Base-by-base conservation (phyloP, 1,139 yeast genomes). In the Geotrichum siamense region DNA sequence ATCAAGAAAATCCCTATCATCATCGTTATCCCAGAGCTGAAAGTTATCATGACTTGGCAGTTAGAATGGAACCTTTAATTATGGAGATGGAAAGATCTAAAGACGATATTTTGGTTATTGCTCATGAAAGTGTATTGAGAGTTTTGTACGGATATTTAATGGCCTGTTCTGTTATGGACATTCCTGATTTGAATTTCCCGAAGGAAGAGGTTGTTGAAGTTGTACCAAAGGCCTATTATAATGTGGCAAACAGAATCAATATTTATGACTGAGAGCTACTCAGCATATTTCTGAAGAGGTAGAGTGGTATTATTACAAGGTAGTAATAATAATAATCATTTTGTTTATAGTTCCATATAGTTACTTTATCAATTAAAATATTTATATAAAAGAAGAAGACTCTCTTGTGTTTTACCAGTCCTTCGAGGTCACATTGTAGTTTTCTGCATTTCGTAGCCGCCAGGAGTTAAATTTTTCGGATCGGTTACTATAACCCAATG, bases 41-140 rank as follows among this genome's bases (percentile, higher is more conserved):
- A 64, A 83, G 93, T 45, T 91, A 87, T 60, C 98, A 91, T 63
- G 98, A 91, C 62, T 72, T 93, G 48, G 97, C 98, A 0, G 82
- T 91, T 36, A 79, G 95, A 55, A 76, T 93, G 64, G 98, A 93
- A 63, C 96, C 98, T 0, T 71, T 91, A 50, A 78, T 91, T 51
- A 70, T 91, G 61, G 97, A 89, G 63, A 80, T 89, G 80, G 98
- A 89, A 62, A 75, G 96, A 54, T 80, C 82, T 75, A 75, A 84
- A 46, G 87, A 91, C 21, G 96, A 87, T 61, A 74, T 93, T 22
- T 69, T 91, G 52, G 81, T 91, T 48, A 83, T 91, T 54, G 97
- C 96, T 0, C 97, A 93, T 60, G 96, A 89, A 57, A 79, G 95
- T 1, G 83, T 91, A 1, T 71, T 93, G 51, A 73, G 87, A 49